Conservation (phyloP, 495 filamentous ascomycete genomes). For the Aspergillus mulundensis region DNA sequence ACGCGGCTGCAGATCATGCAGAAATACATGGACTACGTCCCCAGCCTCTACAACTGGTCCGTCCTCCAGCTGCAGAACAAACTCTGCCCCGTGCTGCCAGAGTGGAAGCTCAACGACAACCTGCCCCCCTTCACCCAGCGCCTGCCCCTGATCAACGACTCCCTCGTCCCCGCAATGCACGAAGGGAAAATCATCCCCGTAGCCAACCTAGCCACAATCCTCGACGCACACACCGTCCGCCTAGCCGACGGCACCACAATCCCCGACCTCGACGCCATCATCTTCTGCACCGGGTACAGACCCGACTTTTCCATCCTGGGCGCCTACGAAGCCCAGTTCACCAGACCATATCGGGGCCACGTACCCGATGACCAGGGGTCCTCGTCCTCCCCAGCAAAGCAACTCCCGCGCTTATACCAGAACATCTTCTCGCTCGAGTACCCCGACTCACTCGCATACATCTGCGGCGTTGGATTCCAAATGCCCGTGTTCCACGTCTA, state of each 20-base stretch:
- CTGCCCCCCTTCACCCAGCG: too few species aligned
- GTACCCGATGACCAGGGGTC: too few species aligned
- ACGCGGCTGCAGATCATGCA: neutral
- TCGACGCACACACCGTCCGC: neutral
- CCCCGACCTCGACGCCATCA: conserved; percentile 12
- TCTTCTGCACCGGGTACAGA: conserved; percentile 17
- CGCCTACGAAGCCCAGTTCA: neutral
- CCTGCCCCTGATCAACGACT: too few species aligned
- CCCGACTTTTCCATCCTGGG: conserved; percentile 11
- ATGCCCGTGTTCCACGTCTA: conserved; percentile 32
- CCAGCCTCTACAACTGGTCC: neutral
- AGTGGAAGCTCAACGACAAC: too few species aligned
- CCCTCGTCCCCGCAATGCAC: too few species aligned
- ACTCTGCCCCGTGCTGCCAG: neutral
- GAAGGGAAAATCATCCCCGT: too few species aligned
- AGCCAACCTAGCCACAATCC: too few species aligned
- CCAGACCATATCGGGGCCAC: neutral
- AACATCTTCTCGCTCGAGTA: conserved; percentile 36
- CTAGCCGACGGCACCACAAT: conserved; percentile 7
- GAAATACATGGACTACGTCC: conserved; percentile 1
- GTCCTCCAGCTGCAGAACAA: neutral
- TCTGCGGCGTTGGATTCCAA: conserved; percentile 13
- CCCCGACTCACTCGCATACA: conserved; percentile 27
- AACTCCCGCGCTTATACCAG: conserved; percentile 24
- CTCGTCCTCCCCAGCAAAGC: neutral